These are phyloP conservation scores for Rickenella mellea DNA, from an alignment of 768 basidiomycete genomes.

Conservation along the genomic window DNA sequence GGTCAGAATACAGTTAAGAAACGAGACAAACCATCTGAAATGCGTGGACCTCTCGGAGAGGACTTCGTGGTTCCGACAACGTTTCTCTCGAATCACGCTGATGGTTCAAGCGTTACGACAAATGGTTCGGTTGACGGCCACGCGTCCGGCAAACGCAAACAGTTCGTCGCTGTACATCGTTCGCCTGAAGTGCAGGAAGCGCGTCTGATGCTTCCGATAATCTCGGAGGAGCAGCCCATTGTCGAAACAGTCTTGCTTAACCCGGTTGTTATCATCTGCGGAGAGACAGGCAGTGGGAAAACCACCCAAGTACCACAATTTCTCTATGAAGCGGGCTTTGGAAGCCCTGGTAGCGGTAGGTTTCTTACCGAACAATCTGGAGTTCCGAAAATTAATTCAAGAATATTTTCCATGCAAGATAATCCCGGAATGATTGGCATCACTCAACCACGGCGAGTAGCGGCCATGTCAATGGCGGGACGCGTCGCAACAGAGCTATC, in stretches of 20 bases:
- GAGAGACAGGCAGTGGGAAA: constrained; percentile 98
- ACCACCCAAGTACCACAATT: constrained; percentile 98
- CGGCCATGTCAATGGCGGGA: constrained; percentile 90
- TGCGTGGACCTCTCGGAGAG: constrained; percentile 77
- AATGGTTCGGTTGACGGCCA: too few relatives aligned
- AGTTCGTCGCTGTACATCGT: constrained; percentile 48
- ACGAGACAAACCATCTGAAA: constrained; percentile 23
- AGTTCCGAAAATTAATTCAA: constrained; percentile 1
- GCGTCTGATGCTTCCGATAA: constrained; percentile 75
- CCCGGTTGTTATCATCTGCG: constrained; percentile 77
- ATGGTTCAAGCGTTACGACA: constrained; percentile 12
- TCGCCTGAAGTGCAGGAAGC: constrained; percentile 65
- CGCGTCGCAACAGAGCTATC: constrained; percentile 93
- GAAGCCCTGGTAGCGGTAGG: constrained; percentile 70
- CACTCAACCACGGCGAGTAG: constrained; percentile 95
- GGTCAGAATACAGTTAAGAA: constrained; percentile 16
- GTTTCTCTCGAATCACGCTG: constrained; percentile 46
- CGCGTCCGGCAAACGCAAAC: constrained; percentile 18
- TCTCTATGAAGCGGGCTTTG: constrained; percentile 95
- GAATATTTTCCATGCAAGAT: constrained; percentile 36
- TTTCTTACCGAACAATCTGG: not conserved
- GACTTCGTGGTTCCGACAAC: constrained; percentile 58
- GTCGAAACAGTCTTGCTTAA: constrained; percentile 87
- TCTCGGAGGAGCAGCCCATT: constrained; percentile 88
- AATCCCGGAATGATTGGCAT: constrained; percentile 98